Evolutionary conservation across 129 eudicot genomes (phyloP), one percentile per base, ranked within the genome.

Genomic region (Centella asiatica): DNA sequence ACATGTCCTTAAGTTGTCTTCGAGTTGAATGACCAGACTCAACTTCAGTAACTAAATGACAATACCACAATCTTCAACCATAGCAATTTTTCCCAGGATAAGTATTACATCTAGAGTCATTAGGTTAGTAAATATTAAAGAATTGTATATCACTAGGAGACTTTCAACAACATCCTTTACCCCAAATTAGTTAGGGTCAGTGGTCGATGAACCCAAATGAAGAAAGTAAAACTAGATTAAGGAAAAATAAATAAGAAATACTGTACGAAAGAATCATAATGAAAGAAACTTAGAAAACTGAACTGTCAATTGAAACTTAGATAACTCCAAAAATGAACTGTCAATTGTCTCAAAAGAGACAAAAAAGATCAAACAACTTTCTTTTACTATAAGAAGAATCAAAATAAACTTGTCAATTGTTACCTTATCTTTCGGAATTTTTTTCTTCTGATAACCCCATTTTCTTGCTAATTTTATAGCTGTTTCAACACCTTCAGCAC

Each of bases 401-500:
- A 28, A 65, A 18, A 40, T 44, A 52, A 72, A 22, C 7, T 11
- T 50, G 32, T 5, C 12, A 60, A 15, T 49, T 25, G n/a, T 8
- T 58, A 87, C 99, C 92, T 92, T 78, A 76, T 92, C 83, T 74
- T 75, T 84, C 29, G 96, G 89, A 64, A 92, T 87, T 42, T 70
- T 46, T 72, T 92, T 92, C 92, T 92, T 92, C 71, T 77, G 77
- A 66, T 92, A 82, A 29, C 99, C 99, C 99, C 99, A 92, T 44
- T 92, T 92, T 57, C 87, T 84, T 61, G 99, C 96, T 63, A 92
- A 69, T 72, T 92, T 92, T 66, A 92, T 44, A 27, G 99, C 96
- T 42, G 99, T 92, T 80, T 92, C 99, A 25, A 92, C 99, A 17
- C 96, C 99, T 87, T 92, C 99, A 52, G 99, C 99, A 55, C 99